phyloP scores from a whole-genome alignment of 2,329 filamentous ascomycete species.

The Xylaria sp. region DNA sequence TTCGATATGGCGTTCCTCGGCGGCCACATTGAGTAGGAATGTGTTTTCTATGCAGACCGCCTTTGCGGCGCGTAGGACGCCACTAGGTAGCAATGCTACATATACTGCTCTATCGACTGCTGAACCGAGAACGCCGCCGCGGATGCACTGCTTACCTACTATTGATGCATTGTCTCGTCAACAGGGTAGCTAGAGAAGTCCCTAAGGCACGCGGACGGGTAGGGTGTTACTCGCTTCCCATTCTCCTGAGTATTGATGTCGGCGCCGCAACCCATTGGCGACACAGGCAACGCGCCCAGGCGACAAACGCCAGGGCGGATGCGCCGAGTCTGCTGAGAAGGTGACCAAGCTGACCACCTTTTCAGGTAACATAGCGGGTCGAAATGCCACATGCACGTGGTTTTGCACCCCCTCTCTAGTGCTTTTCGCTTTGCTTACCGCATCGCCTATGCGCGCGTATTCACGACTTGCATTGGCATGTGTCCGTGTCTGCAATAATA shows the following conservation, averaged over 20 bases:
- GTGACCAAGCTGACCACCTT: conserved; percentile 31
- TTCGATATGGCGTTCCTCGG: neutral
- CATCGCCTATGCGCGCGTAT: neutral
- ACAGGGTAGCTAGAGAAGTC: neutral
- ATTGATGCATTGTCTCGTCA: conserved; percentile 30
- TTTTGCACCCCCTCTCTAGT: conserved; percentile 7
- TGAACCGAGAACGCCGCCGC: conserved; percentile 17
- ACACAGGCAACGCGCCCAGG: conserved; percentile 16
- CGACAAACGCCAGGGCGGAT: conserved; percentile 2
- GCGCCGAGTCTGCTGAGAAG: conserved; percentile 9
- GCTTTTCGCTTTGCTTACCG: conserved; percentile 11
- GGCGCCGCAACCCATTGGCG: neutral
- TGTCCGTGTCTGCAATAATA: conserved; percentile 2
- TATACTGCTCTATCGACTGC: conserved; percentile 3
- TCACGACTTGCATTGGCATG: conserved; percentile 1
- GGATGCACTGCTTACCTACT: conserved; percentile 34
- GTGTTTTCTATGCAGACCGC: conserved; percentile 20
- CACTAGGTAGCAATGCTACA: conserved; percentile 7
- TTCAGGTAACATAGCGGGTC: conserved; percentile 29
- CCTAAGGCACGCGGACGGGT: conserved; percentile 14
- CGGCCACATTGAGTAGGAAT: neutral
- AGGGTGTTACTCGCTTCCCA: conserved; percentile 20
- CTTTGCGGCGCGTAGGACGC: conserved; percentile 6
- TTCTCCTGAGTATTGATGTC: conserved; percentile 10
- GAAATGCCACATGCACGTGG: conserved; percentile 31